phyloP scores from a whole-genome alignment of 2,329 filamentous ascomycete genomes.

The Fusarium sp. region DNA sequence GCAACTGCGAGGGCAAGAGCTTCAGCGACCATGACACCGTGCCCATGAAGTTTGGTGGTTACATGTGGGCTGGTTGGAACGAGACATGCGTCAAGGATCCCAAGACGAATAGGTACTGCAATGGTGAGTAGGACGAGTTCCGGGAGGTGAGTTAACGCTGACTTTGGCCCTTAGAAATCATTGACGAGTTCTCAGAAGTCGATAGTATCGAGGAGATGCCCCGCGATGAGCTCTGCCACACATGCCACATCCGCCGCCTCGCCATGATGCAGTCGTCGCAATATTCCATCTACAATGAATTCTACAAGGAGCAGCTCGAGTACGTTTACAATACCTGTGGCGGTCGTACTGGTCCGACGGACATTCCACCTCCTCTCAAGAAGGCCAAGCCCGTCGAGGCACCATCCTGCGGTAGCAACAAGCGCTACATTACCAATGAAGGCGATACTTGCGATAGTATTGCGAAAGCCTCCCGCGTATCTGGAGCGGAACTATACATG shows the following conservation, averaged over 20 bases:
- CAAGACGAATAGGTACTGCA: conserved; percentile 26
- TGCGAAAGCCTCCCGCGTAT: conserved; percentile 14
- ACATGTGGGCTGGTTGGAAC: conserved; percentile 26
- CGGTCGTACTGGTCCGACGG: background rate
- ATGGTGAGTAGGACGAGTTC: background rate
- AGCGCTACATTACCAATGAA: conserved; percentile 2
- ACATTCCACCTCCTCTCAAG: background rate
- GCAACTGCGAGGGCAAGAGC: no score
- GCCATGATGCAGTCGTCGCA: conserved; percentile 38
- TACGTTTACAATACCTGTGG: conserved; percentile 13
- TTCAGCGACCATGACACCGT: no score
- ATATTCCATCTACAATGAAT: conserved; percentile 38
- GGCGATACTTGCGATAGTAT: conserved; percentile 36
- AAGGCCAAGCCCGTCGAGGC: background rate
- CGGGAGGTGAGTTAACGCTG: rapidly evolving
- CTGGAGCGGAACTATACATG: conserved; percentile 21
- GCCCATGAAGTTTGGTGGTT: background rate
- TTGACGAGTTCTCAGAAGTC: conserved; percentile 25
- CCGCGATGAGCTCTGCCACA: conserved; percentile 35
- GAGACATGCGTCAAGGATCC: conserved; percentile 31
- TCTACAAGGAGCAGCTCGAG: conserved; percentile 14
- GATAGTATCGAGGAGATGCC: conserved; percentile 26
- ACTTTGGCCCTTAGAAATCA: conserved; percentile 8
- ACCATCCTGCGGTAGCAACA: conserved; percentile 2
- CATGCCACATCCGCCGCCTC: conserved; percentile 32